Base-by-base conservation (phyloP, 352 stramenopile genomes). In the Globisporangium cystogenes region DNA sequence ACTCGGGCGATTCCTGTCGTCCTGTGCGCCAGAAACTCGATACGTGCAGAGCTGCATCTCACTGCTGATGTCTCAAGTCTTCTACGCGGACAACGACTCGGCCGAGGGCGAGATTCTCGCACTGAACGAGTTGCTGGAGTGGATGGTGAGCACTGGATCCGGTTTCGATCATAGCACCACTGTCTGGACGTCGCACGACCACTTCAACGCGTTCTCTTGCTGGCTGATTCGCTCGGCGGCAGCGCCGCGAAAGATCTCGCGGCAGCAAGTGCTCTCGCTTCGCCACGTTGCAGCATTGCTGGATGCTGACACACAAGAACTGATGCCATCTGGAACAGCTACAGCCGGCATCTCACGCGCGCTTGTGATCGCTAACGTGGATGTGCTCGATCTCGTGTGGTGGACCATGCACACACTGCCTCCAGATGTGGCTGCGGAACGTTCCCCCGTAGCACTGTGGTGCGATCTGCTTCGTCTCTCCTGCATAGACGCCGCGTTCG, bases 361-460 rank as follows among this genome's bases (percentile, higher is more conserved):
- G 21, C 37, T 60, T 11, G 33, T 20, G 10, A 35, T 23, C 20
- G 24, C 47, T 3, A 18, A 51, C 10, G 24, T 51, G 18, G 49
- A 53, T n/a, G 21, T 57, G 18, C 45, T 62, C 37, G 50, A 53
- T 16, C 40, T 43, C 24, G 35, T 62, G 39, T 57, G 48, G 56
- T 57, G 56, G 48, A 60, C 47, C 26, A 10, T 24, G 6, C 15
- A 44, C 29, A 51, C 46, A 6, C 42, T 29, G 15, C 20, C 47
- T 27, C 2, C 42, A 5, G 1, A 11, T 12, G 33, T 51, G 1
- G 18, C 23, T 23, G 29, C 12, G 33, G 46, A 50, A 16, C 18
- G 44, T 2, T 44, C 20, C 7, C 46, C 20, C 14, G 20, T 54
- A 15, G 54, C 54, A 24, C 47, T 60, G 7, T 60, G 54, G 54